phyloP scores from a whole-genome alignment of 305 asterid genomes.

The Fraxinus latifolia region DNA sequence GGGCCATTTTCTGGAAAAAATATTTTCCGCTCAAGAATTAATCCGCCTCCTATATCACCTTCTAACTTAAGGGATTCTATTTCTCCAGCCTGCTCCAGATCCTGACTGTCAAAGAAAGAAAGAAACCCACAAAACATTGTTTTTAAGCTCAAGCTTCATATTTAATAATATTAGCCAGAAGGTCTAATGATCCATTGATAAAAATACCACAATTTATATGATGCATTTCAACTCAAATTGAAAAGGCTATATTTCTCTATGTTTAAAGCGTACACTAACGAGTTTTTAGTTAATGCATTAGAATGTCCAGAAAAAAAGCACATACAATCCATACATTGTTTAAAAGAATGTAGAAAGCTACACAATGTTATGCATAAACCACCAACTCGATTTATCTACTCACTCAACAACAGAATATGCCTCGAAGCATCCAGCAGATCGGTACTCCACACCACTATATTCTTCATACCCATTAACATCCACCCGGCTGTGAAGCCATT shows the following conservation, averaged over 20 bases:
- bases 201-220: not conserved
- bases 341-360: not conserved
- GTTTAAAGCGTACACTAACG: not conserved
- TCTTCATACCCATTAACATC: slow-evolving; percentile 84
- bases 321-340: not conserved
- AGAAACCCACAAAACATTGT: not conserved
- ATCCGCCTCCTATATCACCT: slow-evolving; percentile 92
- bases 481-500: slow-evolving; percentile 90
- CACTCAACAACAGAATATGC: slow-evolving; percentile 80
- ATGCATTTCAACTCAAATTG: not conserved
- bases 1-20: slow-evolving; percentile 56
- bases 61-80: slow-evolving; percentile 67
- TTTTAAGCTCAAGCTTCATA: not conserved
- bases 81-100: slow-evolving; percentile 82
- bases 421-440: slow-evolving; percentile 92
- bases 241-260: not conserved
- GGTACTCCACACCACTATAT: slow-evolving; percentile 77
- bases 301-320: not conserved
- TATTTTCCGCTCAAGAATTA: slow-evolving; percentile 58
- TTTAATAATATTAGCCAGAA: not conserved
- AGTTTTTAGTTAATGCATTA: not conserved
- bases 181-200: not conserved
- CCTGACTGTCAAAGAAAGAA: slow-evolving; percentile 43
- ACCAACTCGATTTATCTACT: slow-evolving; percentile 26
- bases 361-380: not conserved